phyloP scores from a whole-genome alignment of 2,329 filamentous ascomycete genomes.

The Thelonectria olida region DNA sequence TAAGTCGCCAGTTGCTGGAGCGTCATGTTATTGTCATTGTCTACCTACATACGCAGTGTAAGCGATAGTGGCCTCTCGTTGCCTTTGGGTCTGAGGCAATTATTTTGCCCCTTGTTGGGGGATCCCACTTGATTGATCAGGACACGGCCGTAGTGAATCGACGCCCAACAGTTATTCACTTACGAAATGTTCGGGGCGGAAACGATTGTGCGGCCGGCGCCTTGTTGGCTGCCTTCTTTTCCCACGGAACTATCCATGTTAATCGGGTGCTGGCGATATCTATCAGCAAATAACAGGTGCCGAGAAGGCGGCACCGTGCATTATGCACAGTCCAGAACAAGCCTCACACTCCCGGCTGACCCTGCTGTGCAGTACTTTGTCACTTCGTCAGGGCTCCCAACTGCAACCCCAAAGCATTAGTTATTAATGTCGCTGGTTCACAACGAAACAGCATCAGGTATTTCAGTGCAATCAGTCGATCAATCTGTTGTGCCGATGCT shows the following conservation, averaged over 20 bases:
- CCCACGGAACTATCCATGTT: neutral
- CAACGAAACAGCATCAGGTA: slow-evolving; percentile 35
- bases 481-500: slow-evolving; percentile 32
- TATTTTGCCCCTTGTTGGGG: slow-evolving; percentile 12
- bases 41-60: neutral
- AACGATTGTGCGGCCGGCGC: slow-evolving; percentile 7
- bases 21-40: slow-evolving; percentile 2
- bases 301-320: slow-evolving; percentile 5
- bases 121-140: slow-evolving; percentile 14
- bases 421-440: slow-evolving; percentile 25
- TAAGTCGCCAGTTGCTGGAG: slow-evolving; percentile 1
- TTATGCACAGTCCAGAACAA: neutral
- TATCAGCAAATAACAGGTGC: neutral
- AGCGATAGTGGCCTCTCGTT: neutral
- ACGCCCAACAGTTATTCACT: slow-evolving; percentile 9
- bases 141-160: neutral
- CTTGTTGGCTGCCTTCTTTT: slow-evolving; percentile 3
- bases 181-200: too few relatives aligned
- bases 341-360: slow-evolving; percentile 11
- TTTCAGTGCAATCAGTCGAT: slow-evolving; percentile 40
- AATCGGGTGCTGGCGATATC: neutral
- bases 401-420: slow-evolving; percentile 23
- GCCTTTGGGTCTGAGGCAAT: slow-evolving; percentile 17
- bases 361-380: slow-evolving; percentile 5
- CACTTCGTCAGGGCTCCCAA: too few relatives aligned